These are phyloP conservation scores for Panicum virgatum DNA, from an alignment of 202 grass and related monocot genomes.

Conservation along the genomic window DNA sequence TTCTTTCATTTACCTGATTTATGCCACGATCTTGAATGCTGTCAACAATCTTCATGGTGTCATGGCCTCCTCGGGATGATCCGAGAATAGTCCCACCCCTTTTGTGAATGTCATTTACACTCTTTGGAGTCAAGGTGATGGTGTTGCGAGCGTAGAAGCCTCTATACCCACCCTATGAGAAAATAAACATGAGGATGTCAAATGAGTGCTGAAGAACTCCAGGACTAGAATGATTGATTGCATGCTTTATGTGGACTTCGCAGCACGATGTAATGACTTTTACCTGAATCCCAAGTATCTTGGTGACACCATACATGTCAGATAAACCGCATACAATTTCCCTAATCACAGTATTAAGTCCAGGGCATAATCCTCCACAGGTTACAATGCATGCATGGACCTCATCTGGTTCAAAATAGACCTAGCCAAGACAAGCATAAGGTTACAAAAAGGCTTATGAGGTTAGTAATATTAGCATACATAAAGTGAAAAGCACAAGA, in stretches of 20 bases:
- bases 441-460: slow-evolving; percentile 21
- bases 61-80: slow-evolving; percentile 85
- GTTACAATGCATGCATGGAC: slow-evolving; percentile 92
- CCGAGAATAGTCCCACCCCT: slow-evolving; percentile 84
- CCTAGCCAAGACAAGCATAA: slow-evolving; percentile 37
- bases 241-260: background rate
- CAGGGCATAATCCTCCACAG: slow-evolving; percentile 90
- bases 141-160: slow-evolving; percentile 89
- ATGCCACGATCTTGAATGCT: slow-evolving; percentile 91
- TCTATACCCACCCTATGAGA: slow-evolving; percentile 72
- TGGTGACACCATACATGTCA: slow-evolving; percentile 85
- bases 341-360: slow-evolving; percentile 93
- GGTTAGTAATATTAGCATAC: background rate
- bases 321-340: slow-evolving; percentile 89
- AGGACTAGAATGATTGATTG: background rate
- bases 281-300: slow-evolving; percentile 86
- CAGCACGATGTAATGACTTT: slow-evolving; percentile 13
- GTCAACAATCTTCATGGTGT: slow-evolving; percentile 89
- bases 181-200: slow-evolving; percentile 12
- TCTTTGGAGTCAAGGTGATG: slow-evolving; percentile 69
- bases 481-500: background rate
- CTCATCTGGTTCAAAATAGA: slow-evolving; percentile 83
- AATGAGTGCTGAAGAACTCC: slow-evolving; percentile 20
- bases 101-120: slow-evolving; percentile 87
- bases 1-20: slow-evolving; percentile 63